These are phyloP conservation scores for Cutaneotrichosporon sp. DNA, from an alignment of 1,284 basidiomycete genomes.

Conservation along the genomic window DNA sequence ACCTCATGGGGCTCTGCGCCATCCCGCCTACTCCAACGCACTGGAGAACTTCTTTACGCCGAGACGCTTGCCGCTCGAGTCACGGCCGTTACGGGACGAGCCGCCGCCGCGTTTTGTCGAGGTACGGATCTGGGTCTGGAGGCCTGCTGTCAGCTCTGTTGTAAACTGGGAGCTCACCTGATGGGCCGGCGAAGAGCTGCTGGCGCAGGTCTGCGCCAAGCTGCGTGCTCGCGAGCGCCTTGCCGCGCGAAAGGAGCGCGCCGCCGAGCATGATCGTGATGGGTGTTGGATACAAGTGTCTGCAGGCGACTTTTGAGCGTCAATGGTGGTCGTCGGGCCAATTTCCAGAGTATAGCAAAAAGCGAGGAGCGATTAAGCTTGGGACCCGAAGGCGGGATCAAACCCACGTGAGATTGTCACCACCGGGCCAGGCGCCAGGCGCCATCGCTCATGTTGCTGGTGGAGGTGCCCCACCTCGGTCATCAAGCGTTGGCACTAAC, in stretches of 20 bases:
- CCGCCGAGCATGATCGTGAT: slow-evolving; percentile 21
- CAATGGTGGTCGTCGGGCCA: background rate
- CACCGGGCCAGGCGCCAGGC: too few relatives aligned
- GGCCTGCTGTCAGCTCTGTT: slow-evolving; percentile 14
- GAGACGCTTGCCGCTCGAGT: slow-evolving; percentile 81
- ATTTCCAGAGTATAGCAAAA: background rate
- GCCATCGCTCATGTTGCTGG: background rate
- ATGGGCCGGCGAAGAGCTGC: slow-evolving; percentile 38
- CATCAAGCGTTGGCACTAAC: background rate
- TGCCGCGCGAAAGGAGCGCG: slow-evolving; percentile 19
- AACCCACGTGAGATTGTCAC: background rate
- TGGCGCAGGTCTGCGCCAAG: slow-evolving; percentile 26
- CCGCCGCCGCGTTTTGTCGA: slow-evolving; percentile 93
- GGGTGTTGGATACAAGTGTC: background rate
- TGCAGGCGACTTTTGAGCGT: background rate
- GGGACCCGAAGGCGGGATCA: background rate
- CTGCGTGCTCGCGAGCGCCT: slow-evolving; percentile 22
- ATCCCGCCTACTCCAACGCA: slow-evolving; percentile 41
- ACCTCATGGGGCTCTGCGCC: too few relatives aligned
- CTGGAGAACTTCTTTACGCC: slow-evolving; percentile 93
- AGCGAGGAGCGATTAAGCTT: too few relatives aligned
- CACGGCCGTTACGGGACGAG: slow-evolving; percentile 81
- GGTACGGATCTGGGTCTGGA: slow-evolving; percentile 62
- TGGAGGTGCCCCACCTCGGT: background rate
- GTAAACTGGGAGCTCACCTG: slow-evolving; percentile 22